phyloP scores from a whole-genome alignment of 108 stramenopile species.

The Skeletonema tropicum region DNA sequence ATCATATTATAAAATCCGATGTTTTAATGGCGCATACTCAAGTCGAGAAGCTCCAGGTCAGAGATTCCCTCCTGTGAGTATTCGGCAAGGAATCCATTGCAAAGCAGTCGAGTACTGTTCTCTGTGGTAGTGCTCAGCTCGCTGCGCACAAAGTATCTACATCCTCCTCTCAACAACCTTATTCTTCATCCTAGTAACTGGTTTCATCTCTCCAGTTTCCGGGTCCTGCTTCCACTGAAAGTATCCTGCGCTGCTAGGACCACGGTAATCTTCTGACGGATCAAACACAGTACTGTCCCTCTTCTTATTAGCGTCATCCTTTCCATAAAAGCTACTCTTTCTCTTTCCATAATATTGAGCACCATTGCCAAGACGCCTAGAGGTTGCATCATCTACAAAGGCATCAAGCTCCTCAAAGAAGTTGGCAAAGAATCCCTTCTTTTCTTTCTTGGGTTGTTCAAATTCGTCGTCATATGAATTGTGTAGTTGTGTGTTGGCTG shows the following conservation, averaged over 20 bases:
- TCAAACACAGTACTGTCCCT: slow-evolving; percentile 35
- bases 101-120: no score
- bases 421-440: slow-evolving; percentile 59
- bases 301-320: slow-evolving; percentile 70
- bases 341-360: slow-evolving; percentile 86
- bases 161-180: slow-evolving; percentile 68
- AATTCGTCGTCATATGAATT: slow-evolving; percentile 29
- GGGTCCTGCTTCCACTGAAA: slow-evolving; percentile 88
- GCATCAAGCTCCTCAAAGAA: slow-evolving; percentile 88
- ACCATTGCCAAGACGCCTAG: slow-evolving; percentile 76
- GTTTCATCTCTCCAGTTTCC: slow-evolving; percentile 66
- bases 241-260: slow-evolving; percentile 72
- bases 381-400: slow-evolving; percentile 90
- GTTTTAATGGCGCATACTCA: not conserved
- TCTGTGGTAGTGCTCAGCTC: no score
- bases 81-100: no score
- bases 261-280: slow-evolving; percentile 75
- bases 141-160: no score
- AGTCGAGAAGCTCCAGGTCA: no score
- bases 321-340: slow-evolving; percentile 71
- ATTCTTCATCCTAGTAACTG: slow-evolving; percentile 77
- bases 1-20: not conserved
- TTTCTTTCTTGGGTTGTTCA: slow-evolving; percentile 23
- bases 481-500: not conserved
- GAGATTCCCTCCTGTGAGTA: no score